These are phyloP conservation scores for Centella asiatica DNA, from an alignment of 129 eudicot species.

Conservation along the genomic window DNA sequence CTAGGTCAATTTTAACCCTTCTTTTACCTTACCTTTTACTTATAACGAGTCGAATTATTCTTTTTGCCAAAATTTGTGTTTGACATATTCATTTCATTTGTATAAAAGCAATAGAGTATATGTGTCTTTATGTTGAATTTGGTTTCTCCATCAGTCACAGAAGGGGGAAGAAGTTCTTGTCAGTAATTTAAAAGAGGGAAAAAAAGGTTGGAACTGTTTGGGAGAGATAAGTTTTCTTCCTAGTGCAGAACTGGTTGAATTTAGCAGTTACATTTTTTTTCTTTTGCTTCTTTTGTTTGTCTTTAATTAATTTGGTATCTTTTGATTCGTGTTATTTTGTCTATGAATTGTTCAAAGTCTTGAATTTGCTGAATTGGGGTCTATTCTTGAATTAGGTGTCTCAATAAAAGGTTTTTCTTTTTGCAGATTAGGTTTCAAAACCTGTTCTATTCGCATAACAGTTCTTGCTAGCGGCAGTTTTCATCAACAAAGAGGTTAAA, in stretches of 20 bases:
- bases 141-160: not conserved
- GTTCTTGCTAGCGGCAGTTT: not conserved
- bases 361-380: not conserved
- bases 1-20: no score
- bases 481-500: not conserved
- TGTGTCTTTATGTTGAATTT: no score
- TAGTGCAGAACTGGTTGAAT: not conserved
- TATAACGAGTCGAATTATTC: no score
- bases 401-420: not conserved
- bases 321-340: no score
- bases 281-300: not conserved
- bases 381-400: not conserved
- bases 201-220: not conserved
- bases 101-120: no score
- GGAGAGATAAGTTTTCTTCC: not conserved
- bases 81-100: no score
- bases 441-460: not conserved
- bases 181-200: not conserved
- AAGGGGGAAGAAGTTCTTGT: no score
- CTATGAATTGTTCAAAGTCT: slow-evolving; percentile 6
- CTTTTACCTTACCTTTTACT: no score
- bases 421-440: not conserved
- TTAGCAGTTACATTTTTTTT: not conserved
- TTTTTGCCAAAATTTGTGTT: no score
- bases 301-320: no score